Evolutionary conservation across 225 moss, liverwort and hornwort species (phyloP), one percentile per base, ranked within the genome.

Genomic region (Takakia lepidozioides): DNA sequence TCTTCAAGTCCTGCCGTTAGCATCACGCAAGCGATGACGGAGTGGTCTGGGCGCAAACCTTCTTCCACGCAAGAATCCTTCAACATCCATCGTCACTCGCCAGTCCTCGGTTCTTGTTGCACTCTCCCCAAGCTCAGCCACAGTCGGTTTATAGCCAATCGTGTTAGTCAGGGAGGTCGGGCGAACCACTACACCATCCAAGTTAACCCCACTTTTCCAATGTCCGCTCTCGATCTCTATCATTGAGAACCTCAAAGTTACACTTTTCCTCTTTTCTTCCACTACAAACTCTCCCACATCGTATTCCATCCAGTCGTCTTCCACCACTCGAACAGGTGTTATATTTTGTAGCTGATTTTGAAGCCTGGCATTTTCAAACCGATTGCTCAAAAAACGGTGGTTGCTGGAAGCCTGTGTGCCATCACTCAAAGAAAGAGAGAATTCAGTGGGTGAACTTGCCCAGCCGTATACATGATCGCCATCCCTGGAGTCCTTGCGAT

Each of bases 1-100:
- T 99, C 41, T 77, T 87, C 54, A 87, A 88, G 58, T 91, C 98
- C n/a, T n/a, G n/a, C n/a, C n/a, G n/a, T n/a, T n/a, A n/a, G n/a
- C n/a, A n/a, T n/a, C n/a, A n/a, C n/a, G n/a, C n/a, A n/a, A n/a
- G n/a, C n/a, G n/a, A n/a, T n/a, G n/a, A n/a, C n/a, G n/a, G n/a
- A n/a, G n/a, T n/a, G n/a, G n/a, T n/a, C n/a, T n/a, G n/a, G n/a
- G n/a, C n/a, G n/a, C n/a, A n/a, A n/a, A n/a, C n/a, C n/a, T n/a
- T n/a, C n/a, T n/a, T n/a, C n/a, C n/a, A n/a, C n/a, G n/a, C n/a
- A n/a, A n/a, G n/a, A n/a, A n/a, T n/a, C n/a, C n/a, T n/a, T n/a
- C n/a, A n/a, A n/a, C n/a, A n/a, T n/a, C n/a, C n/a, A n/a, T n/a
- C n/a, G n/a, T n/a, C n/a, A n/a, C n/a, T n/a, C n/a, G n/a, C n/a